phyloP scores from a whole-genome alignment of 768 basidiomycete species.

The Suillus plorans region DNA sequence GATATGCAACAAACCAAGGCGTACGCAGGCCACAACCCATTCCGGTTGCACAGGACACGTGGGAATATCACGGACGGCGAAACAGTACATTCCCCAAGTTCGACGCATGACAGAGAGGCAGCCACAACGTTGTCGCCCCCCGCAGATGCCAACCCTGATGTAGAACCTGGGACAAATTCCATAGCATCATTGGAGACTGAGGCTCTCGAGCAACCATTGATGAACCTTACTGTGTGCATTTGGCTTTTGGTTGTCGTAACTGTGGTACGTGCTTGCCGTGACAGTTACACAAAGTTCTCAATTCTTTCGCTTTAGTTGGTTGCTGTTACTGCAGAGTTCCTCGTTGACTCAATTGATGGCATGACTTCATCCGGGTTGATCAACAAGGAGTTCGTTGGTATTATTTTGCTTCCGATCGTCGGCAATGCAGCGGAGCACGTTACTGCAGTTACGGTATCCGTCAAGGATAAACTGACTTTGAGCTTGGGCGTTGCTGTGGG shows the following conservation, averaged over 20 bases:
- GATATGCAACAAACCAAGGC: slow-evolving; percentile 38
- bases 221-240: slow-evolving; percentile 57
- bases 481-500: slow-evolving; percentile 90
- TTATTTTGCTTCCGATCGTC: slow-evolving; percentile 88
- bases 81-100: neutral
- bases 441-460: slow-evolving; percentile 88
- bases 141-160: neutral
- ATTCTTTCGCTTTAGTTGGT: slow-evolving; percentile 39
- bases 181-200: slow-evolving; percentile 22
- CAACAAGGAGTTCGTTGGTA: slow-evolving; percentile 79
- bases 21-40: slow-evolving; percentile 44
- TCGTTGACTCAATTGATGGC: slow-evolving; percentile 83
- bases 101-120: neutral
- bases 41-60: neutral
- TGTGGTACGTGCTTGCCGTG: slow-evolving; percentile 43
- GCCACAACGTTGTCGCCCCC: neutral
- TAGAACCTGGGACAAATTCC: slow-evolving; percentile 1
- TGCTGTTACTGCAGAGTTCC: slow-evolving; percentile 57
- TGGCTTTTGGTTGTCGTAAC: slow-evolving; percentile 58
- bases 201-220: slow-evolving; percentile 36
- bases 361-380: slow-evolving; percentile 58
- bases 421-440: slow-evolving; percentile 91
- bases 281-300: neutral
- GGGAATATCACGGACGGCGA: neutral
- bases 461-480: slow-evolving; percentile 86